Conservation (phyloP, 495 filamentous ascomycete species). For the Aspergillus sclerotioniger region DNA sequence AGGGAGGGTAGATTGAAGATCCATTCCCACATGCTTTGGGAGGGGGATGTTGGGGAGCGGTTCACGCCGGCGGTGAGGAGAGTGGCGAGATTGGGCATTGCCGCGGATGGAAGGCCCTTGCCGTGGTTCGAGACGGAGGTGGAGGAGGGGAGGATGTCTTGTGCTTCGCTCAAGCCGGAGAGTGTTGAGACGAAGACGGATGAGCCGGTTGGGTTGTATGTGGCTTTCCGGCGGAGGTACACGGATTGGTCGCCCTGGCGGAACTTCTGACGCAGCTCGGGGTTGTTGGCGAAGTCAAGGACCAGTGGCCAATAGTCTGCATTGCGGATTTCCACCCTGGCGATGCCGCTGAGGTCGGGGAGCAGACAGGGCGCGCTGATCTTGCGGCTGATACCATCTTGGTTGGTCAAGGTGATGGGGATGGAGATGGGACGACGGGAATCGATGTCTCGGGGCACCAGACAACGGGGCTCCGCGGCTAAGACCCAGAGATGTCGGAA, state of each 20-base stretch:
- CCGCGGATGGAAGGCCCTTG: constrained; percentile 32
- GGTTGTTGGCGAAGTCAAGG: constrained; percentile 70
- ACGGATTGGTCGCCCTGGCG: constrained; percentile 66
- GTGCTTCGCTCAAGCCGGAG: constrained; percentile 41
- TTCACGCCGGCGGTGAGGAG: constrained; percentile 26
- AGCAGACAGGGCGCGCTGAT: constrained; percentile 74
- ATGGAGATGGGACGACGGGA: constrained; percentile 74
- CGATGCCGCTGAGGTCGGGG: constrained; percentile 70
- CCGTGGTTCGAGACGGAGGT: constrained; percentile 25
- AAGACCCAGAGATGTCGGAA: constrained; percentile 98
- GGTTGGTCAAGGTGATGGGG: constrained; percentile 60
- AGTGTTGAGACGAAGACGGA: constrained; percentile 76
- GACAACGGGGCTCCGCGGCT: constrained; percentile 83
- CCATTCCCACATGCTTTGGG: constrained; percentile 64
- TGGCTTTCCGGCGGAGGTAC: constrained; percentile 75
- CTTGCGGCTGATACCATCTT: constrained; percentile 42
- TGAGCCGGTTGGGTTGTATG: constrained; percentile 58
- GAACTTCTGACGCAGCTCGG: constrained; percentile 66
- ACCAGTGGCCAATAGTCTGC: constrained; percentile 82
- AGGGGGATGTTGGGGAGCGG: constrained; percentile 34
- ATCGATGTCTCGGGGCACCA: constrained; percentile 80
- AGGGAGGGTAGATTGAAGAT: constrained; percentile 67
- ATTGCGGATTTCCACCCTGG: constrained; percentile 62
- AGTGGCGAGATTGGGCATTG: constrained; percentile 23
- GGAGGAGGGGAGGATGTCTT: constrained; percentile 38